Evolutionary conservation across 2,329 filamentous ascomycete genomes (phyloP).

Genomic region (Xylariaceae sp.): DNA sequence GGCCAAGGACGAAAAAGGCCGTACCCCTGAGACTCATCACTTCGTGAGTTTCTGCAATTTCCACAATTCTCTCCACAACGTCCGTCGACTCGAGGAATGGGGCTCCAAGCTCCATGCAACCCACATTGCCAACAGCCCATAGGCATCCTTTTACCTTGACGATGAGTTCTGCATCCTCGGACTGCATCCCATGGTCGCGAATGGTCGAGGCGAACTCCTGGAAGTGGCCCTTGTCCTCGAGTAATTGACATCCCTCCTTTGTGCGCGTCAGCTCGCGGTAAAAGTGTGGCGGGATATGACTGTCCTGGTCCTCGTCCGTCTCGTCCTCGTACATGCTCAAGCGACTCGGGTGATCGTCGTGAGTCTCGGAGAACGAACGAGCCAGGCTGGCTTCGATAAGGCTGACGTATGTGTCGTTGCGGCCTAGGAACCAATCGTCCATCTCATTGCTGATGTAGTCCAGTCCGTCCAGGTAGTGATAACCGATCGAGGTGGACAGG

Average conservation of each 20-base stretch:
- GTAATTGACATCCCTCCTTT: slow-evolving; percentile 80
- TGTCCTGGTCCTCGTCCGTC: slow-evolving; percentile 49
- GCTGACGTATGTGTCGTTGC: slow-evolving; percentile 92
- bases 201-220: slow-evolving; percentile 88
- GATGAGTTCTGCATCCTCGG: slow-evolving; percentile 77
- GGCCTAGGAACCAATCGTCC: slow-evolving; percentile 98
- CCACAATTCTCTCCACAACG: slow-evolving; percentile 79
- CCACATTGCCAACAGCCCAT: slow-evolving; percentile 97
- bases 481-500: slow-evolving; percentile 90
- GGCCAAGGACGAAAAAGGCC: slow-evolving; percentile 89
- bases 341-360: slow-evolving; percentile 52
- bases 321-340: slow-evolving; percentile 56
- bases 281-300: slow-evolving; percentile 88
- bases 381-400: slow-evolving; percentile 95
- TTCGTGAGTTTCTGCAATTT: slow-evolving; percentile 80
- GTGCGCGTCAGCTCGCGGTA: slow-evolving; percentile 93
- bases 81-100: slow-evolving; percentile 88
- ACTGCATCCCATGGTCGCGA: slow-evolving; percentile 77
- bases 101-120: slow-evolving; percentile 94
- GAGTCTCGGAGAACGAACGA: slow-evolving; percentile 68
- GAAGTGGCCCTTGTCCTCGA: slow-evolving; percentile 93
- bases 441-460: slow-evolving; percentile 99
- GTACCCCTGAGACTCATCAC: slow-evolving; percentile 93
- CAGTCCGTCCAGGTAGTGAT: slow-evolving; percentile 91
- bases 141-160: slow-evolving; percentile 94